Base-by-base conservation (phyloP, 192 early-diverging fungal species). In the Geranomyces michiganensis region DNA sequence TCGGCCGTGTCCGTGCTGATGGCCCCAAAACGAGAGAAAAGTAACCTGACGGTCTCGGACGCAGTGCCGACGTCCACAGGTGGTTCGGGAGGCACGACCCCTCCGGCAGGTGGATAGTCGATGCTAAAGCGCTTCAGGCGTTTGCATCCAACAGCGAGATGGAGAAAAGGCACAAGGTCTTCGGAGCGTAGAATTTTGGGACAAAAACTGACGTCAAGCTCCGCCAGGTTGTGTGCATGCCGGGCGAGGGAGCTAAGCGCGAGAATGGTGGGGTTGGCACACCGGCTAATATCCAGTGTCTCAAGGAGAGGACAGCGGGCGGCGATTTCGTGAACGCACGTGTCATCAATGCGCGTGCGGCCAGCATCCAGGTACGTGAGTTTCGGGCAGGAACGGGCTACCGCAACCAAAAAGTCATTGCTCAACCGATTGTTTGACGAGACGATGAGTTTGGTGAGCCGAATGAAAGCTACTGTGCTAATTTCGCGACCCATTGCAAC, bases 371-470 rank as follows among this genome's bases (percentile, higher is more conserved):
- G 62, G 36, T 64, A 72, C 17, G 70, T 41, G 41, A 72, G 70
- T 14, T 48, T 26, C 1, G 70, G 70, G 31, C 70, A 72, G 8
- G 27, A 24, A 22, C 70, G 70, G 21, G 62, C 70, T 15, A 64
- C 70, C 26, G 70, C 62, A 3, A 43, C 22, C 2, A 72, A 32
- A 53, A 64, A 72, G 48, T 72, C 70, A 43, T 72, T 64, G 22
- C 44, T n/a, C 14, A 72, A 43, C 4, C 62, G 43, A 46, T 47
- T 64, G 61, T 72, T 72, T 26, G 24, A 32, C 21, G 61, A 64
- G 0, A 72, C 46, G 59, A 72, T 72, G 46, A 72, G 70, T 31
- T 72, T 72, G 24, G 29, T 72, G 61, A 72, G 70, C 9, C 64
- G 27, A 1, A 27, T 51, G 62, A 62, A 72, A 15, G 59, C 46